Evolutionary conservation across 2,329 filamentous ascomycete species (phyloP).

Genomic region (Nigrospora oryzae): DNA sequence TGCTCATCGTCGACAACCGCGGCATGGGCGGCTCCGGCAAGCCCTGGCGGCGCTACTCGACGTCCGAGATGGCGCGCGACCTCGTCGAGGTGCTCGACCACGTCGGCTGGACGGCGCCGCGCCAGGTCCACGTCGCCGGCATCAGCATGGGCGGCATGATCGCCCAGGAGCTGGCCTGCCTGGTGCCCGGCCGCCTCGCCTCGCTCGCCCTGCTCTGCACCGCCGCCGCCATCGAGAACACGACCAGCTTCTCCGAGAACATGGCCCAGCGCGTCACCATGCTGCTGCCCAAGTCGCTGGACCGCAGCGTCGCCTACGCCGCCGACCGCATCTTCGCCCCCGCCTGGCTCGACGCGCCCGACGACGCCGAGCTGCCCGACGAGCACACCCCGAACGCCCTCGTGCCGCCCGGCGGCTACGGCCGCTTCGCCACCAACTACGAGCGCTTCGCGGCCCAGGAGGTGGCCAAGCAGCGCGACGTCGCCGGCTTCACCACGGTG

Average conservation of each 20-base stretch:
- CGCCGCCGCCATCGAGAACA: slow-evolving; percentile 52
- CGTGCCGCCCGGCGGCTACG: slow-evolving; percentile 22
- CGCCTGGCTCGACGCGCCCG: slow-evolving; percentile 53
- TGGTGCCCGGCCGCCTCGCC: slow-evolving; percentile 42
- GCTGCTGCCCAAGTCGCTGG: slow-evolving; percentile 62
- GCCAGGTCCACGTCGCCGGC: slow-evolving; percentile 59
- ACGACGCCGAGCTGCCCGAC: slow-evolving; percentile 44
- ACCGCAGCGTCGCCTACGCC: slow-evolving; percentile 55
- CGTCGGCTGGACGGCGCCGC: slow-evolving; percentile 54
- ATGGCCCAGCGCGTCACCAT: slow-evolving; percentile 46
- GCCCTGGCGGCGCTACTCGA: slow-evolving; percentile 70
- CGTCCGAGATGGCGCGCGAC: slow-evolving; percentile 77
- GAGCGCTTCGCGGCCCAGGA: slow-evolving; percentile 79
- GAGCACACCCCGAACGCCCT: slow-evolving; percentile 16
- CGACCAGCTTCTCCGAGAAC: slow-evolving; percentile 55
- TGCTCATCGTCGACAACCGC: slow-evolving; percentile 74
- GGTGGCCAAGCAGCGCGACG: slow-evolving; percentile 59
- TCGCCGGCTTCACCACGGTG: slow-evolving; percentile 49
- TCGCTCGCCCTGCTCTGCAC: slow-evolving; percentile 55
- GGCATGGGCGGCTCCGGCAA: slow-evolving; percentile 76
- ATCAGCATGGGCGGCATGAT: slow-evolving; percentile 91
- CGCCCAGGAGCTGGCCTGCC: slow-evolving; percentile 64
- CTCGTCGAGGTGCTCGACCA: slow-evolving; percentile 56
- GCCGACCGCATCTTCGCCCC: slow-evolving; percentile 58
- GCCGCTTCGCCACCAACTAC: slow-evolving; percentile 63